These are phyloP conservation scores for Globisporangium paddicum DNA, from an alignment of 352 stramenopile genomes.

Conservation along the genomic window DNA sequence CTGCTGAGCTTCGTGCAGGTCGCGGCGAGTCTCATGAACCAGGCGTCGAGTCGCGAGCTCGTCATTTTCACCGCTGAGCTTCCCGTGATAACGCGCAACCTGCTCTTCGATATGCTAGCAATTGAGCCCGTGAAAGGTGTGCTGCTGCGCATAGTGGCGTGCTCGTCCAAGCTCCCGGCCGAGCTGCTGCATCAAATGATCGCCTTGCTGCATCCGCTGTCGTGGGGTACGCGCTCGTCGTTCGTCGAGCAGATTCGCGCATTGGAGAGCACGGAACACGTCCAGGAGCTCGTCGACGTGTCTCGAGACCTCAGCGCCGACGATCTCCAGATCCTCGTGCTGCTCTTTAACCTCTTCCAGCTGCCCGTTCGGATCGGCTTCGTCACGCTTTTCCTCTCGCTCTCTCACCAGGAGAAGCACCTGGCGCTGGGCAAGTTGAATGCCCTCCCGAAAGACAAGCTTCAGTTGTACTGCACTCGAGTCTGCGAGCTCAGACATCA, in stretches of 20 bases:
- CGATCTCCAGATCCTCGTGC: conserved; percentile 31
- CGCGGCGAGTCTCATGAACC: conserved; percentile 63
- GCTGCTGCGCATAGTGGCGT: conserved; percentile 53
- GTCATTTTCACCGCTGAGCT: conserved; percentile 54
- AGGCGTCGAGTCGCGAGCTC: conserved; percentile 58
- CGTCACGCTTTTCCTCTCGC: conserved; percentile 21
- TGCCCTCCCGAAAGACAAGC: conserved; percentile 36
- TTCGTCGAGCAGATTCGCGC: conserved; percentile 59
- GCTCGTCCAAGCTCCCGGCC: conserved; percentile 28
- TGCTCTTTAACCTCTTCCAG: conserved; percentile 40
- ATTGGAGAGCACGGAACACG: conserved; percentile 30
- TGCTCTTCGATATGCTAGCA: conserved; percentile 49
- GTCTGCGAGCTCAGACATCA: conserved; percentile 21
- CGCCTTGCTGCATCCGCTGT: conserved; percentile 36
- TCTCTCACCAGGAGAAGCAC: conserved; percentile 23
- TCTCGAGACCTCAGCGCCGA: conserved; percentile 30
- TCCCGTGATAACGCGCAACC: conserved; percentile 26
- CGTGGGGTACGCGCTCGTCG: conserved; percentile 47
- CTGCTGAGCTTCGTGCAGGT: conserved; percentile 43
- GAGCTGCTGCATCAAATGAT: conserved; percentile 44
- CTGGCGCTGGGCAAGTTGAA: conserved; percentile 22
- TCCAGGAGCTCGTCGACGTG: conserved; percentile 30
- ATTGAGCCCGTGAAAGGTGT: conserved; percentile 45
- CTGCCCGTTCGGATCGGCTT: conserved; percentile 32
- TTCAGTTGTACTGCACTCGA: conserved; percentile 27